These are phyloP conservation scores for Fagus crenata DNA, from an alignment of 306 rosid genomes.

Conservation along the genomic window DNA sequence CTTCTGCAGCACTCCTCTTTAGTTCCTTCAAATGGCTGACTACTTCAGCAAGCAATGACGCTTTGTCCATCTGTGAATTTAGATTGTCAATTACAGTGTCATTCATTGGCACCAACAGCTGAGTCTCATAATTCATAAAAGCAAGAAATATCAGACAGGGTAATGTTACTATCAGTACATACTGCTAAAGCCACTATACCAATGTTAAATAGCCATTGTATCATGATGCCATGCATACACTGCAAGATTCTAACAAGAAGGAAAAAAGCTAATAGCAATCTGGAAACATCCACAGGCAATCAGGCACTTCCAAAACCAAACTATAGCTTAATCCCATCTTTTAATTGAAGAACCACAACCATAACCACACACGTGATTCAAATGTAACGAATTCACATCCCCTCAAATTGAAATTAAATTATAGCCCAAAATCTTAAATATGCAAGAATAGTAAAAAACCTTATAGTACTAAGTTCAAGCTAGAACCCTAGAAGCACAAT, in stretches of 20 bases:
- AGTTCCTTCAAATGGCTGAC: slow-evolving; percentile 58
- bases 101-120: not conserved
- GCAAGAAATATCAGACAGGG: too few relatives aligned
- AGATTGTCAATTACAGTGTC: not conserved
- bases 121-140: not conserved
- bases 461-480: not conserved
- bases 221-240: not conserved
- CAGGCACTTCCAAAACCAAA: not conserved
- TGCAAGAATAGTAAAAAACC: not conserved
- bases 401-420: not conserved
- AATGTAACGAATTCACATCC: not conserved
- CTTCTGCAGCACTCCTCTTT: slow-evolving; percentile 55
- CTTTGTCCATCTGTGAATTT: slow-evolving; percentile 73
- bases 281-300: not conserved
- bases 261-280: not conserved
- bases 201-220: not conserved
- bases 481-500: too few relatives aligned
- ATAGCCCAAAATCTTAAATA: not conserved
- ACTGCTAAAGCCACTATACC: too few relatives aligned
- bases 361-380: too few relatives aligned
- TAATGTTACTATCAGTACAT: too few relatives aligned
- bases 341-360: not conserved
- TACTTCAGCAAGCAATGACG: slow-evolving; percentile 66
- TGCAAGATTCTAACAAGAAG: not conserved
- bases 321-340: not conserved